Evolutionary conservation across 2,329 filamentous ascomycete genomes (phyloP).

Genomic region (Colletotrichum truncatum): DNA sequence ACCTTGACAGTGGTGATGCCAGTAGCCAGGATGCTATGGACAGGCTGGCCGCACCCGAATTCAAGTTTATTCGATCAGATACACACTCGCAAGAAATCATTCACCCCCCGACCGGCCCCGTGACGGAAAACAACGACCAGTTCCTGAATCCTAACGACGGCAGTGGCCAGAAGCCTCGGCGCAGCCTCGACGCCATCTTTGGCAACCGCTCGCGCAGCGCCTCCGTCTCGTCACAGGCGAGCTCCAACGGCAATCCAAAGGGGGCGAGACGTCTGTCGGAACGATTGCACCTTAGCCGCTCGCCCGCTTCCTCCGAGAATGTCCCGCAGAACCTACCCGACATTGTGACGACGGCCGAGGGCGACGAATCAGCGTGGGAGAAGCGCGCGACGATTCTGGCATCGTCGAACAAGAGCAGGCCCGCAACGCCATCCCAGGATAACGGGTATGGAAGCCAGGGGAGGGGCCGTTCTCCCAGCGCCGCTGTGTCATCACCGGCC

Average conservation of each 20-base stretch:
- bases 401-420: conserved; percentile 63
- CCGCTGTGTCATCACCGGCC: conserved; percentile 56
- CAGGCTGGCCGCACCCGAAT: conserved; percentile 62
- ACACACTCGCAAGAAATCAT: conserved; percentile 84
- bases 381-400: conserved; percentile 90
- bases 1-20: conserved; percentile 45
- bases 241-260: conserved; percentile 45
- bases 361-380: conserved; percentile 83
- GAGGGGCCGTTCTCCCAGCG: conserved; percentile 29
- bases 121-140: conserved; percentile 34
- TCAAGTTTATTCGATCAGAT: conserved; percentile 87
- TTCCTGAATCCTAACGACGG: conserved; percentile 36
- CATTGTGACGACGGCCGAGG: conserved; percentile 62
- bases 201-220: conserved; percentile 57
- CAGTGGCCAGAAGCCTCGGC: conserved; percentile 45
- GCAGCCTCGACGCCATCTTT: conserved; percentile 56
- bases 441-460: conserved; percentile 1
- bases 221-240: conserved; percentile 53
- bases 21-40: conserved; percentile 45
- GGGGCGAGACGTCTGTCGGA: conserved; percentile 67
- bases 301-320: conserved; percentile 71
- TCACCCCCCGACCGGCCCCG: conserved; percentile 64
- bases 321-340: conserved; percentile 84
- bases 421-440: conserved; percentile 45
- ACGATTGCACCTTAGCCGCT: conserved; percentile 72